phyloP scores from a whole-genome alignment of 78 protist genomes.

The Salpingoeca rosetta region DNA sequence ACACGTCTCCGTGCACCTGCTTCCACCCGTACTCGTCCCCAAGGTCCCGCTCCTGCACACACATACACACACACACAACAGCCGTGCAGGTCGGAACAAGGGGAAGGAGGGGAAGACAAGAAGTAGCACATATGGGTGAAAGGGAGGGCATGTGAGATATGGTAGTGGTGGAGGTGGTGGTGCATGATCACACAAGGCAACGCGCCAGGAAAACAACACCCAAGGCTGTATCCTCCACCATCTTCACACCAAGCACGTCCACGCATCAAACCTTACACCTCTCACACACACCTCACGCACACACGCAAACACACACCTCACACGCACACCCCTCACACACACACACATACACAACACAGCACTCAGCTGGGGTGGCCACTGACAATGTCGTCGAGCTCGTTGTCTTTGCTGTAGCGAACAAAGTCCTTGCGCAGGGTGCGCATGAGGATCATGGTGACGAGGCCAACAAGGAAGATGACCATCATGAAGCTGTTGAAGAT shows the following conservation, averaged over 20 bases:
- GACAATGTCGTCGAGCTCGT: conserved; percentile 37
- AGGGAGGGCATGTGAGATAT: no score
- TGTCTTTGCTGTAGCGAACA: conserved; percentile 36
- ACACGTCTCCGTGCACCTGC: conserved; percentile 71
- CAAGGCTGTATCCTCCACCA: no score
- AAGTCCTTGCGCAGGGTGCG: conserved; percentile 61
- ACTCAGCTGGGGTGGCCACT: background rate
- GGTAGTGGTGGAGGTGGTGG: no score
- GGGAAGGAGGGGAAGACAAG: no score
- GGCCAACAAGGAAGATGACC: conserved; percentile 75
- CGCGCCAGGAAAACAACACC: no score
- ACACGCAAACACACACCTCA: background rate
- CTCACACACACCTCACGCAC: no score
- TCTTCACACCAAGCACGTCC: no score
- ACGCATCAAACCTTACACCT: background rate
- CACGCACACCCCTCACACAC: background rate
- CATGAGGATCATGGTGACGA: conserved; percentile 57
- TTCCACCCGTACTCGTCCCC: conserved; percentile 74
- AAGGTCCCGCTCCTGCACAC: conserved; percentile 14
- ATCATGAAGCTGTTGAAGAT: conserved; percentile 84
- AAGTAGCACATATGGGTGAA: background rate
- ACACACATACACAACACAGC: background rate
- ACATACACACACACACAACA: background rate
- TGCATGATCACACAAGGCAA: no score
- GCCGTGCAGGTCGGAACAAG: no score